phyloP scores from a whole-genome alignment of 2,329 filamentous ascomycete genomes.

The Aspergillus clavatus region DNA sequence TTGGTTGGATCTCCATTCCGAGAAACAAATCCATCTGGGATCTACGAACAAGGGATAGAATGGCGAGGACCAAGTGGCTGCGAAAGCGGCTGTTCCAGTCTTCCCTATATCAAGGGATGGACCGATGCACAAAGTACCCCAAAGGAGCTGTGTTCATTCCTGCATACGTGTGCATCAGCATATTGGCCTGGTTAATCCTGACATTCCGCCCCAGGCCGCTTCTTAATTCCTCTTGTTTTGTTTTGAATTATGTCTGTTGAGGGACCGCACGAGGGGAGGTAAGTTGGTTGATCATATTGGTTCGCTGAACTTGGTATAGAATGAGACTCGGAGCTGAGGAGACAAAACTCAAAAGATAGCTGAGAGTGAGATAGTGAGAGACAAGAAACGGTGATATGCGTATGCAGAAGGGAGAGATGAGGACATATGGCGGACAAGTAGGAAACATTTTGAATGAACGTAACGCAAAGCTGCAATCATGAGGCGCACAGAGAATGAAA shows the following conservation, averaged over 20 bases:
- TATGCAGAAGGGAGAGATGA: neutral
- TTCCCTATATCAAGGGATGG: neutral
- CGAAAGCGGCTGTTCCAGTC: neutral
- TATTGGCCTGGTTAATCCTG: neutral
- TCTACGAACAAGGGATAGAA: neutral
- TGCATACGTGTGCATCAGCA: neutral
- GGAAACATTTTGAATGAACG: neutral
- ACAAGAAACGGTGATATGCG: neutral
- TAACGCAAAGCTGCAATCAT: neutral
- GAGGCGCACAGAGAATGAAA: no score
- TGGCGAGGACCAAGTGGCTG: neutral
- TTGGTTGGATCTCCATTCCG: no score
- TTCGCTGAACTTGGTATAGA: neutral
- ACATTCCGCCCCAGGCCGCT: neutral
- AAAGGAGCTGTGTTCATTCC: neutral
- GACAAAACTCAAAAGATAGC: no score
- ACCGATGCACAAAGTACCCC: neutral
- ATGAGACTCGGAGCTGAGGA: no score
- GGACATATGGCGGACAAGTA: neutral
- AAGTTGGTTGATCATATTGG: neutral
- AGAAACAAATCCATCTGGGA: no score
- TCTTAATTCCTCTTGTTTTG: no score
- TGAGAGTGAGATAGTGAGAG: neutral
- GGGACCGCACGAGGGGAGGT: no score
- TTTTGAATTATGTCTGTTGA: neutral